Evolutionary conservation across 805 yeast species (phyloP).

Genomic region (Yamadazyma nakazawae): DNA sequence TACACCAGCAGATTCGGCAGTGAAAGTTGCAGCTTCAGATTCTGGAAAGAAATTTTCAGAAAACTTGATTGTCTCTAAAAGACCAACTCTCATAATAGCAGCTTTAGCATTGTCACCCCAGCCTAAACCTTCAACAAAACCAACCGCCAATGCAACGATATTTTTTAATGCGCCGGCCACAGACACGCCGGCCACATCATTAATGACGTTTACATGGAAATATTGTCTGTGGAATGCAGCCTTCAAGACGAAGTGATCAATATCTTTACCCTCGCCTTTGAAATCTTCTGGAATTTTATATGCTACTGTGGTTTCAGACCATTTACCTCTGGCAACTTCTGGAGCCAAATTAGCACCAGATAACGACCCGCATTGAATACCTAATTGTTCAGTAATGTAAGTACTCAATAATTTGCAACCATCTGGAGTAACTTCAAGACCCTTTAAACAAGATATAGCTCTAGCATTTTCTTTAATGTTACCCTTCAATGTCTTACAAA

Average conservation of each 20-base stretch:
- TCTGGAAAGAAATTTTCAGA: constrained; percentile 56
- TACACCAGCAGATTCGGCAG: constrained; percentile 45
- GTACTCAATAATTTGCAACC: constrained; percentile 45
- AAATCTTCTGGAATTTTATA: constrained; percentile 38
- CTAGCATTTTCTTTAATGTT: constrained; percentile 35
- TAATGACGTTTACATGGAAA: constrained; percentile 45
- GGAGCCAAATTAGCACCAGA: constrained; percentile 49
- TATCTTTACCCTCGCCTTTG: constrained; percentile 40
- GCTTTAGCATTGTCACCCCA: constrained; percentile 51
- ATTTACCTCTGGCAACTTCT: constrained; percentile 44
- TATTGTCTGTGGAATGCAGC: constrained; percentile 45
- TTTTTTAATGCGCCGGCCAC: constrained; percentile 48
- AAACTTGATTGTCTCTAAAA: constrained; percentile 42
- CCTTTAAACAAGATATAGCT: constrained; percentile 46
- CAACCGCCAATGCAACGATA: constrained; percentile 45
- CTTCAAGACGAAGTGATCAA: constrained; percentile 37
- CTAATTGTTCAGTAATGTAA: constrained; percentile 41
- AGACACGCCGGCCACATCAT: constrained; percentile 45
- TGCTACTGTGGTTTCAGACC: constrained; percentile 48
- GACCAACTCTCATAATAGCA: constrained; percentile 46
- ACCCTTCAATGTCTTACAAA: constrained; percentile 39
- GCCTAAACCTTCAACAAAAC: constrained; percentile 45
- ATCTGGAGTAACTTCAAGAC: constrained; percentile 41
- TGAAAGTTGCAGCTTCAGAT: constrained; percentile 36
- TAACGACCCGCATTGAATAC: constrained; percentile 43